These are phyloP conservation scores for Umbelopsis sp. DNA, from an alignment of 192 early-diverging fungal genomes.

Conservation along the genomic window DNA sequence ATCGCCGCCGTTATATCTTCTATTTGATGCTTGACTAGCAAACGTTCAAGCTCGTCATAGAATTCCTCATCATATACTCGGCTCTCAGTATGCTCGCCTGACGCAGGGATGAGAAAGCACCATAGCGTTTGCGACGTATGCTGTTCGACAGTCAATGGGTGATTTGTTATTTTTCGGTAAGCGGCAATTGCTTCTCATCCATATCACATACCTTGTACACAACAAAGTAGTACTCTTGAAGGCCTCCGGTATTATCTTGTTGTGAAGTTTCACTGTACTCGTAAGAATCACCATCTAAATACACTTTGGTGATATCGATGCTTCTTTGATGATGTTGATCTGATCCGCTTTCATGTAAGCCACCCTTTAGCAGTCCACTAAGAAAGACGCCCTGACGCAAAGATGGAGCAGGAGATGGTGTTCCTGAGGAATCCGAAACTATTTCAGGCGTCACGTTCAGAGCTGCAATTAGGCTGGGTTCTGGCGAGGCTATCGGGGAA, in stretches of 20 bases:
- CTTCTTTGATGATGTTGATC: slow-evolving; percentile 7
- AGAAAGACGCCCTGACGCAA: slow-evolving; percentile 30
- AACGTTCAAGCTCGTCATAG: slow-evolving; percentile 25
- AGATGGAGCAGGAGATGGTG: slow-evolving; percentile 5
- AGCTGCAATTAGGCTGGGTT: background rate
- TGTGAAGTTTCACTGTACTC: background rate
- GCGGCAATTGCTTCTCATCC: background rate
- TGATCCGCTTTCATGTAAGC: slow-evolving; percentile 27
- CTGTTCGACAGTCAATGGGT: slow-evolving; percentile 1
- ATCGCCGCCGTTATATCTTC: slow-evolving; percentile 14
- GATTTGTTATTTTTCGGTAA: background rate
- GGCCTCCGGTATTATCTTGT: background rate
- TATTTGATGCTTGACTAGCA: slow-evolving; percentile 22
- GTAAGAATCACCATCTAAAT: slow-evolving; percentile 19
- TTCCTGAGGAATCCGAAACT: background rate
- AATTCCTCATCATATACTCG: slow-evolving; percentile 26
- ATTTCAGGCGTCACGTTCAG: background rate
- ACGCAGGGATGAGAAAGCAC: slow-evolving; percentile 30
- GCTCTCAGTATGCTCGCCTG: slow-evolving; percentile 5
- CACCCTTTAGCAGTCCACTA: slow-evolving; percentile 28
- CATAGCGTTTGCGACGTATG: slow-evolving; percentile 32
- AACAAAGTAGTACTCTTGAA: slow-evolving; percentile 33
- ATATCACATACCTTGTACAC: slow-evolving; percentile 32
- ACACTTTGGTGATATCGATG: slow-evolving; percentile 32
- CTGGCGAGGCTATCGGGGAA: background rate